Evolutionary conservation across 495 filamentous ascomycete genomes (phyloP).

Genomic region (Wilcoxina mikolae): DNA sequence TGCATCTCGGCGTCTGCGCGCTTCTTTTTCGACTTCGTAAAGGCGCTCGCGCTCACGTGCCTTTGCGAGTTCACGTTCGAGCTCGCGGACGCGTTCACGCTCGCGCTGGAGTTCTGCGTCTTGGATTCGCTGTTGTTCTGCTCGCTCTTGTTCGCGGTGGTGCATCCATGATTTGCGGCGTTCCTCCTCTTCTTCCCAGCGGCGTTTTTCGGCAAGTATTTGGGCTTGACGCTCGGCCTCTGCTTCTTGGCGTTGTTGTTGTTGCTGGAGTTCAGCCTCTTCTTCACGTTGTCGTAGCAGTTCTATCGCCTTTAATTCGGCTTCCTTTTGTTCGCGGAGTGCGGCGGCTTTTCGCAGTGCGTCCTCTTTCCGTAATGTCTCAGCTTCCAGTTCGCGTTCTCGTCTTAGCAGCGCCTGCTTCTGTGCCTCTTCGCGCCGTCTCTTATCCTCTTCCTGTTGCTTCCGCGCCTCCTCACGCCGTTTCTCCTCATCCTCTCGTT

Average conservation of each 20-base stretch:
- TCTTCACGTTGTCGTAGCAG: background rate
- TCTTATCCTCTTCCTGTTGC: conserved; percentile 50
- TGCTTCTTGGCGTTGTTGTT: conserved; percentile 2
- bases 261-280: background rate
- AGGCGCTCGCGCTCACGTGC: conserved; percentile 74
- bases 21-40: conserved; percentile 53
- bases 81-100: conserved; percentile 47
- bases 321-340: conserved; percentile 1
- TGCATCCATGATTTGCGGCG: conserved; percentile 32
- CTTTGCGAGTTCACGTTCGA: conserved; percentile 71
- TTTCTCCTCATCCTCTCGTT: background rate
- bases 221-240: background rate
- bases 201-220: background rate
- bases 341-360: conserved; percentile 47
- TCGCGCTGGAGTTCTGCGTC: conserved; percentile 14
- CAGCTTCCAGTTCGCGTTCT: conserved; percentile 41
- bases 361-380: conserved; percentile 43
- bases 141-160: conserved; percentile 25
- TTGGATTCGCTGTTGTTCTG: conserved; percentile 21
- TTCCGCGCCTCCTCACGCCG: conserved; percentile 43
- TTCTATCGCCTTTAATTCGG: background rate
- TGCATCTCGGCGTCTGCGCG: conserved; percentile 39
- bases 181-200: conserved; percentile 1
- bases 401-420: conserved; percentile 38
- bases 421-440: conserved; percentile 36